A percentile compares a stretch with the other conserved stretches of the same genome.
phyloP scores from a whole-genome alignment of 23 red algal species.

The Rhodosorus marinus region DNA sequence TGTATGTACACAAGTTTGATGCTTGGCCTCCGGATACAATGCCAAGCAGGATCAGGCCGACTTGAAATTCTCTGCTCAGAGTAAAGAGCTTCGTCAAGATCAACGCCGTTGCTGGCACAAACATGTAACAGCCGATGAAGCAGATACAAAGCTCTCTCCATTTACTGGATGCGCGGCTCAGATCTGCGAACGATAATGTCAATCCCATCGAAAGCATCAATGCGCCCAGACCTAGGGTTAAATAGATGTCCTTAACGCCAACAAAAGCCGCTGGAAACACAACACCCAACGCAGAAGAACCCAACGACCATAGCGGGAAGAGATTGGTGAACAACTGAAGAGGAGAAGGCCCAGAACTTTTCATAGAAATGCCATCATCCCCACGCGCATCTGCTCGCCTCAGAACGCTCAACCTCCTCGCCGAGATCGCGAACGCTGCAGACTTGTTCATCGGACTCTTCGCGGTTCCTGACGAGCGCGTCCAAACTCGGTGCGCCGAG shows the following conservation, averaged over 20 bases:
- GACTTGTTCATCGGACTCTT: too few species aligned
- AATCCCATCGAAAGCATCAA: conserved; percentile 99
- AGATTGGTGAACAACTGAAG: conserved; percentile 97
- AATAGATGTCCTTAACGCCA: conserved; percentile 70
- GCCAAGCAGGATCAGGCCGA: conserved; percentile 44
- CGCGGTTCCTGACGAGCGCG: too few species aligned
- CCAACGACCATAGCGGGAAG: conserved; percentile 83
- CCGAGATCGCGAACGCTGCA: too few species aligned
- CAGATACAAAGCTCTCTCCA: conserved; percentile 58
- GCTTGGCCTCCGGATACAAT: conserved; percentile 63
- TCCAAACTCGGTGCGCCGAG: too few species aligned
- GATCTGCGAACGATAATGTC: conserved; percentile 66
- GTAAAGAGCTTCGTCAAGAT: conserved; percentile 4
- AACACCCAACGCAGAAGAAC: conserved; percentile 40
- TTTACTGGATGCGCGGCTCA: conserved; percentile 35
- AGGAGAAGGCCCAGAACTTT: too few species aligned
- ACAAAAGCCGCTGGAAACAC: conserved; percentile 32
- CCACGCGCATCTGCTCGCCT: too few species aligned
- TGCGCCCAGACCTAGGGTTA: conserved; percentile 62
- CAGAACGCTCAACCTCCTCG: too few species aligned
- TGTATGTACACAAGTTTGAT: conserved; percentile 52
- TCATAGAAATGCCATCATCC: too few species aligned
- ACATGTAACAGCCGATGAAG: conserved; percentile 65
- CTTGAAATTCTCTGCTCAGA: conserved; percentile 7
- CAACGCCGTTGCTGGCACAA: conserved; percentile 14